Conservation (phyloP, 1,284 basidiomycete genomes). For the Ustilago tritici region DNA sequence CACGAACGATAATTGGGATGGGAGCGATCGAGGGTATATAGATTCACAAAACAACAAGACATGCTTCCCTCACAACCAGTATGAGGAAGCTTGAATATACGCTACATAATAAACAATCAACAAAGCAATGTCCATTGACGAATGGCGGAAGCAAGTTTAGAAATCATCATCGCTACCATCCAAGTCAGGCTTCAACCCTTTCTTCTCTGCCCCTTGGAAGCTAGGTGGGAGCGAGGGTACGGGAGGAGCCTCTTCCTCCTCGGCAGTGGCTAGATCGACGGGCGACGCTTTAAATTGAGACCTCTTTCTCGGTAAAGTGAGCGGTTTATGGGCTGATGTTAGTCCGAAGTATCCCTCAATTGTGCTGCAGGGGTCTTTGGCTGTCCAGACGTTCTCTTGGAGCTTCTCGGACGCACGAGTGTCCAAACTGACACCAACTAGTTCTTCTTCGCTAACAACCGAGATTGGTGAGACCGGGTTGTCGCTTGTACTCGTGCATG, state of each 20-base stretch:
- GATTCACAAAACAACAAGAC: not conserved
- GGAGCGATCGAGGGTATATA: not conserved
- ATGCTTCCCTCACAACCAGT: not conserved
- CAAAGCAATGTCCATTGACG: not conserved
- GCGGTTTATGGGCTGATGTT: conserved; percentile 19
- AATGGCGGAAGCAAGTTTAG: not conserved
- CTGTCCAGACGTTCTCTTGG: not conserved
- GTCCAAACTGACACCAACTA: conserved; percentile 25
- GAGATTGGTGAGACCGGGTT: conserved; percentile 12
- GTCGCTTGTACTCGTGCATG: not conserved
- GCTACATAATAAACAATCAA: not conserved
- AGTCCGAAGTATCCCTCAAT: conserved; percentile 17
- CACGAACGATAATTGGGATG: too few relatives aligned
- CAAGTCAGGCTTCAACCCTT: not conserved
- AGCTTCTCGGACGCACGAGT: conserved; percentile 10
- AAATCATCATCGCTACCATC: conserved; percentile 32
- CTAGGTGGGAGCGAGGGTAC: not conserved
- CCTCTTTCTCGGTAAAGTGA: conserved; percentile 19
- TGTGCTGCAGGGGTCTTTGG: not conserved
- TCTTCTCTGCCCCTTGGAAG: not conserved
- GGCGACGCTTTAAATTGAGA: conserved; percentile 20
- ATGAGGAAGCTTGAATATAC: not conserved
- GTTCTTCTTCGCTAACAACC: conserved; percentile 23
- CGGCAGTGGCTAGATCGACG: not conserved
- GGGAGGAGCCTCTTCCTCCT: not conserved